These are phyloP conservation scores for Bimuria novae-zelandiae DNA, from an alignment of 2,329 filamentous ascomycete species.

Conservation along the genomic window DNA sequence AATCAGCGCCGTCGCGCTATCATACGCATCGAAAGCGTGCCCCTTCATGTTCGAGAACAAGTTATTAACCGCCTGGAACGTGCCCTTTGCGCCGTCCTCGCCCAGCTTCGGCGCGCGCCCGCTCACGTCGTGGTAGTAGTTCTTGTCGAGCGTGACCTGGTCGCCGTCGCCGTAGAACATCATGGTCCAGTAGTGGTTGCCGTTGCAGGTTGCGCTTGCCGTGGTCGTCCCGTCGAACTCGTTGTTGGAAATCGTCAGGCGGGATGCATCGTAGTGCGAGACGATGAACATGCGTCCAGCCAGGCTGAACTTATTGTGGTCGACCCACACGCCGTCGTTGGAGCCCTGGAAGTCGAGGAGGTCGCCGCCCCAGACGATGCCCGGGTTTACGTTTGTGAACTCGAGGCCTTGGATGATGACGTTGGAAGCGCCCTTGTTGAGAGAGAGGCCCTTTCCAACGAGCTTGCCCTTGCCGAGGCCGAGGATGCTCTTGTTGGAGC, in stretches of 20 bases:
- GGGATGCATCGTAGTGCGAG: conserved; percentile 37
- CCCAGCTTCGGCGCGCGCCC: conserved; percentile 16
- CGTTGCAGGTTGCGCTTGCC: conserved; percentile 63
- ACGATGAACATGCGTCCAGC: conserved; percentile 54
- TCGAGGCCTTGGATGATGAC: conserved; percentile 49
- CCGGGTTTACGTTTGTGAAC: conserved; percentile 45
- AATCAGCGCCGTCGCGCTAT: conserved; percentile 5
- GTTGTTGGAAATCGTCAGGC: conserved; percentile 64
- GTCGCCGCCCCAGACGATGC: conserved; percentile 48
- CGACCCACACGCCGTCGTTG: conserved; percentile 45
- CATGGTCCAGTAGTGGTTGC: conserved; percentile 61
- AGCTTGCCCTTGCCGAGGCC: conserved; percentile 49
- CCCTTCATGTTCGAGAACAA: conserved; percentile 17
- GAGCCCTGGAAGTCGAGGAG: conserved; percentile 43
- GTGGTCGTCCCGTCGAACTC: conserved; percentile 60
- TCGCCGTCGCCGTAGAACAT: conserved; percentile 18
- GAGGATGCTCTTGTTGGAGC: conserved; percentile 50
- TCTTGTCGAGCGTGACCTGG: conserved; percentile 18
- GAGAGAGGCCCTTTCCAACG: conserved; percentile 49
- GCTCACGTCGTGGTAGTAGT: conserved; percentile 21
- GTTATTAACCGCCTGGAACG: conserved; percentile 20
- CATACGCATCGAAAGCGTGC: conserved; percentile 15
- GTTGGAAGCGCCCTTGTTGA: conserved; percentile 41
- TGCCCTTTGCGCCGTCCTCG: conserved; percentile 5
- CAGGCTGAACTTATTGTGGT: conserved; percentile 48